Conservation (phyloP, 1,284 basidiomycete genomes). For the Papiliotrema flavescens region DNA sequence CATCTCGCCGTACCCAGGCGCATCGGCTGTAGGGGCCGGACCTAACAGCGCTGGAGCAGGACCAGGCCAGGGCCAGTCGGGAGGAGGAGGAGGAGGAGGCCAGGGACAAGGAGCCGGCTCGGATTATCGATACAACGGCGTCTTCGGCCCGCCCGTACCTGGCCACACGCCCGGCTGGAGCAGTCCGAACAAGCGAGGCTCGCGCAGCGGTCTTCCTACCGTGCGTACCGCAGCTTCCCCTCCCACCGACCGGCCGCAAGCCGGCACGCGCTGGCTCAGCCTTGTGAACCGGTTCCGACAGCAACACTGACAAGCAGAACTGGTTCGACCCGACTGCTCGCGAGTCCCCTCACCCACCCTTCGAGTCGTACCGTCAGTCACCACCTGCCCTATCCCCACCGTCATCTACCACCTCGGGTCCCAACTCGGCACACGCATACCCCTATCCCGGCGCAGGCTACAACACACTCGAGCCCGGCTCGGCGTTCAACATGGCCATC, state of each 20-base stretch:
- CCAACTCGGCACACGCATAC: conserved; percentile 26
- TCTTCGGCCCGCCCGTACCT: conserved; percentile 40
- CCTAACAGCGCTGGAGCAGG: too few relatives aligned
- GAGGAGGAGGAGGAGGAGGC: too few relatives aligned
- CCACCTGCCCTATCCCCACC: conserved; percentile 42
- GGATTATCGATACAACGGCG: conserved; percentile 43
- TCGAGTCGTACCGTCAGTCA: conserved; percentile 35
- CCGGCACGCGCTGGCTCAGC: too few relatives aligned
- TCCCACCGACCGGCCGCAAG: too few relatives aligned
- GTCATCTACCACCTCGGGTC: conserved; percentile 36
- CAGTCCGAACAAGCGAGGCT: conserved; percentile 33
- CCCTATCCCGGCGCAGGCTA: conserved; percentile 15
- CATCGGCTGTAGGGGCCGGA: too few relatives aligned
- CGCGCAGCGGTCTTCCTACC: conserved; percentile 37
- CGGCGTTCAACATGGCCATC: conserved; percentile 28
- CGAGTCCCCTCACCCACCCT: conserved; percentile 23
- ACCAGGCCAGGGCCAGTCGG: neutral
- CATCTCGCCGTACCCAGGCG: conserved; percentile 31
- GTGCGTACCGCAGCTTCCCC: conserved; percentile 21
- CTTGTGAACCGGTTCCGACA: too few relatives aligned
- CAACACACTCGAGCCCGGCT: conserved; percentile 12
- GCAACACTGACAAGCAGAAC: conserved; percentile 20
- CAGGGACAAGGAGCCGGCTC: too few relatives aligned
- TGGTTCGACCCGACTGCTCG: conserved; percentile 40
- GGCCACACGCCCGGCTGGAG: conserved; percentile 18